Evolutionary conservation across 2,329 filamentous ascomycete genomes (phyloP).

Genomic region (Fusarium irregulare): DNA sequence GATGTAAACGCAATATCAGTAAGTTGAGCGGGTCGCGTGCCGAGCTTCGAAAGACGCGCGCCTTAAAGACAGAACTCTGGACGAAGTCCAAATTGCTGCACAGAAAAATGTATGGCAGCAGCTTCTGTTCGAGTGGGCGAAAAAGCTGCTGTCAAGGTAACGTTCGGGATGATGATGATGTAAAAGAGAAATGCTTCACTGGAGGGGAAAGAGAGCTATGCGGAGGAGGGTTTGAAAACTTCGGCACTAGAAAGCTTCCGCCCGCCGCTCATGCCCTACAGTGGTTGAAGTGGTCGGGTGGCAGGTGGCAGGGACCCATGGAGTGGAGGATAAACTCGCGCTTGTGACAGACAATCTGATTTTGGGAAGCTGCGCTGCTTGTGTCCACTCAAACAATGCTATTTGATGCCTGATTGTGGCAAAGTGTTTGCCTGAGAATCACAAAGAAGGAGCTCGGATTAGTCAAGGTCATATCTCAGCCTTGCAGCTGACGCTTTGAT

Average conservation of each 20-base stretch:
- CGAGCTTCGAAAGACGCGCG: conserved; percentile 9
- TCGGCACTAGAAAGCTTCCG: conserved; percentile 37
- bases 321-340: conserved; percentile 3
- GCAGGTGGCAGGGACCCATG: conserved; percentile 31
- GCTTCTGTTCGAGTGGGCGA: not conserved
- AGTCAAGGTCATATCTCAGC: not conserved
- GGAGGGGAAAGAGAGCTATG: conserved; percentile 31
- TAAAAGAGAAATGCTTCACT: conserved; percentile 30
- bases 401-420: conserved; percentile 27
- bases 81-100: not conserved
- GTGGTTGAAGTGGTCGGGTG: conserved; percentile 25
- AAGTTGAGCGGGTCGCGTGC: conserved; percentile 31
- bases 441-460: not conserved
- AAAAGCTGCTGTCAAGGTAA: not conserved
- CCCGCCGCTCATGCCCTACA: conserved; percentile 31
- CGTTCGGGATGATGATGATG: conserved; percentile 39
- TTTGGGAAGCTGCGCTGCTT: conserved; percentile 3
- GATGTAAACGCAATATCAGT: conserved; percentile 22
- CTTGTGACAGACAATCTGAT: conserved; percentile 27
- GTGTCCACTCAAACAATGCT: not conserved
- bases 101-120: not conserved
- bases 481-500: conserved; percentile 12
- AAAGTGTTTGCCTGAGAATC: conserved; percentile 20
- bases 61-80: conserved; percentile 1
- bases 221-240: conserved; percentile 36